Base-by-base conservation (phyloP, 1,139 yeast genomes). In the Komagataea norvegica region DNA sequence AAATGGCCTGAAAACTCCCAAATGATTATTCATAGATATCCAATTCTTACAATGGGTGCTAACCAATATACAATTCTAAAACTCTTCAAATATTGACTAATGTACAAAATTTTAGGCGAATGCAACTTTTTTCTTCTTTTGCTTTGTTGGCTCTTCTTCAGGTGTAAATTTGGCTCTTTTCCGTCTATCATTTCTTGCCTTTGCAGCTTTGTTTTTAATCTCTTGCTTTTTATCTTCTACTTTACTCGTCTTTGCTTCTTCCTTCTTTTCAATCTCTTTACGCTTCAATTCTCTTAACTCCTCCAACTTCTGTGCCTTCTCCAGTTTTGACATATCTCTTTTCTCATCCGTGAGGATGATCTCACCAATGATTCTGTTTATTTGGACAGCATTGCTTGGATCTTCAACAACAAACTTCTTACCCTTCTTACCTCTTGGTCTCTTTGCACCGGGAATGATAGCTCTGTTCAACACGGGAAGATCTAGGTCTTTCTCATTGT, bases 271-370 rank as follows among this genome's bases (percentile, higher is more conserved):
- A 48, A 89, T 77, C 59, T 91, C 97, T 61, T 79, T 72, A 55
- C 86, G 77, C 67, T 84, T 86, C 49, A 87, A 68, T 36, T 86
- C 96, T 56, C 98, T 72, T 47, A 91, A 76, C 54, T 85, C 95
- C 59, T 91, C 97, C 36, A 91, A 68, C 59, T 95, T 80, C 54
- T 87, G 75, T 3, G 95, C 80, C 57, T 85, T 85, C 58, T 91
- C 98, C 44, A 91, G 68, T 61, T 88, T 89, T 50, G 95, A 83
- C 54, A 93, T 96, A 53, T 84, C 81, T n/a, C 77, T 75, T 36
- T 77, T 72, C 52, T 89, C 96, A 49, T 80, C 72, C 45, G 80
- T 77, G 55, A 88, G 95, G 51, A 88, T 87, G 37, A 91, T 88
- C 23, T 83, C 76, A 52, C 77, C 79, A 36, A 88, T 78, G 47